Conservation (phyloP, 2,329 filamentous ascomycete species). For the Paracamarosporium sp. region DNA sequence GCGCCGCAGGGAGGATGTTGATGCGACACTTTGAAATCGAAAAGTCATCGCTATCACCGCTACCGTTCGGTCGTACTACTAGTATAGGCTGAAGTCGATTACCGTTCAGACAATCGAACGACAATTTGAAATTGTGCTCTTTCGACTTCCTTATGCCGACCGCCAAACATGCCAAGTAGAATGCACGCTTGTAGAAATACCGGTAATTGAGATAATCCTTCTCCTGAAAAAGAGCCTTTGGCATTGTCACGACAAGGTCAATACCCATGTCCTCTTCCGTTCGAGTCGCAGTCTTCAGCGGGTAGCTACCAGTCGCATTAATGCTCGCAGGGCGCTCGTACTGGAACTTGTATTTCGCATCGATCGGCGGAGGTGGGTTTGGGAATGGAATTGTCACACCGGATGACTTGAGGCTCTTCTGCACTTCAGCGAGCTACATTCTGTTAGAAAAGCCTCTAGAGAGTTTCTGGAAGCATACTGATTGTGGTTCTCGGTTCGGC, state of each 20-base stretch:
- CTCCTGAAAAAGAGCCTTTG: conserved; percentile 78
- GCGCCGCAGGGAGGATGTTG: conserved; percentile 77
- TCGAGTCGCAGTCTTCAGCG: conserved; percentile 75
- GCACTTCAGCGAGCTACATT: conserved; percentile 71
- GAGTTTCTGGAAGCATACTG: conserved; percentile 36
- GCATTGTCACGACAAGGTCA: conserved; percentile 90
- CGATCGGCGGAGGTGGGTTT: conserved; percentile 75
- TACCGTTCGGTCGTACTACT: conserved; percentile 49
- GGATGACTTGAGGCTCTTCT: conserved; percentile 68
- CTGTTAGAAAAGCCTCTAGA: conserved; percentile 14
- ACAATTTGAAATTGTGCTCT: conserved; percentile 61
- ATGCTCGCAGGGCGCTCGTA: conserved; percentile 78
- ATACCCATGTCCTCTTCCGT: conserved; percentile 66
- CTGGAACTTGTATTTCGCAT: conserved; percentile 81
- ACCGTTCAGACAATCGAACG: conserved; percentile 72
- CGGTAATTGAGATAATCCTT: conserved; percentile 94
- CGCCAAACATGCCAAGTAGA: conserved; percentile 85
- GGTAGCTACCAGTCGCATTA: conserved; percentile 90
- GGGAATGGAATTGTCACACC: conserved; percentile 83
- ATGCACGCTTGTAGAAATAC: conserved; percentile 94
- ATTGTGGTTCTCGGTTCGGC: conserved; percentile 56
- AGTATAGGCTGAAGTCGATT: conserved; percentile 78
- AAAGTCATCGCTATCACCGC: conserved; percentile 45
- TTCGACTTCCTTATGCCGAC: conserved; percentile 69
- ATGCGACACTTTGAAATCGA: conserved; percentile 56